Conservation (phyloP, 2,329 filamentous ascomycete species). For the Neoarthrinium moseri region DNA sequence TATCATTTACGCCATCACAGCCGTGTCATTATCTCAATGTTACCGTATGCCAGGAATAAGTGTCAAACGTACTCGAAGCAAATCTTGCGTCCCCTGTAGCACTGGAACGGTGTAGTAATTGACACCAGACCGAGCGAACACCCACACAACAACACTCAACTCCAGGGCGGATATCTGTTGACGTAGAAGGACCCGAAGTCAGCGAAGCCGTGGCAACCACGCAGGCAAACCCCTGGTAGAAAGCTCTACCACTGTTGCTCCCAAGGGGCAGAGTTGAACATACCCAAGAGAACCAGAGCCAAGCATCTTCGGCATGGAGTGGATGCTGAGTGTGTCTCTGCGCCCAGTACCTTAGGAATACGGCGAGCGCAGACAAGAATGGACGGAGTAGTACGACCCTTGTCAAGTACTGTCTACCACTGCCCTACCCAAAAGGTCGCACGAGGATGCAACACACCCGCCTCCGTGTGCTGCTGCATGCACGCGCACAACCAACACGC, state of each 20-base stretch:
- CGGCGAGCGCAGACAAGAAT: not conserved
- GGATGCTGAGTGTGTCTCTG: not conserved
- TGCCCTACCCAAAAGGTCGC: too few relatives aligned
- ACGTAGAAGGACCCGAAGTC: not conserved
- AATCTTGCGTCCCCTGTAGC: not conserved
- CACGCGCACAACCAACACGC: too few relatives aligned
- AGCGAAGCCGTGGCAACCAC: too few relatives aligned
- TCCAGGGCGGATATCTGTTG: not conserved
- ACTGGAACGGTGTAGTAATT: conserved; percentile 9
- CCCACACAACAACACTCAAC: not conserved
- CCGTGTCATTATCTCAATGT: too few relatives aligned
- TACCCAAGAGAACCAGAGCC: not conserved
- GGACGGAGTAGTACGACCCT: too few relatives aligned
- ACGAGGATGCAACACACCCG: too few relatives aligned
- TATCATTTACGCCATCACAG: too few relatives aligned
- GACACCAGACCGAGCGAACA: conserved; percentile 1
- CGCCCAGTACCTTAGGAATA: not conserved
- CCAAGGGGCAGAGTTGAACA: not conserved
- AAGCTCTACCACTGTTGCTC: not conserved
- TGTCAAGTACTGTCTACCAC: too few relatives aligned
- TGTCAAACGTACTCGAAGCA: conserved; percentile 1
- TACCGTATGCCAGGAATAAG: not conserved
- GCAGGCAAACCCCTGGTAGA: not conserved
- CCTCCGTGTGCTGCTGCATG: too few relatives aligned
- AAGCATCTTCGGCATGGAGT: not conserved